A percentile compares a stretch with the other conserved stretches of the same genome.
These are phyloP conservation scores for Talaromyces wortmannii DNA, from an alignment of 495 filamentous ascomycete genomes.

Conservation along the genomic window DNA sequence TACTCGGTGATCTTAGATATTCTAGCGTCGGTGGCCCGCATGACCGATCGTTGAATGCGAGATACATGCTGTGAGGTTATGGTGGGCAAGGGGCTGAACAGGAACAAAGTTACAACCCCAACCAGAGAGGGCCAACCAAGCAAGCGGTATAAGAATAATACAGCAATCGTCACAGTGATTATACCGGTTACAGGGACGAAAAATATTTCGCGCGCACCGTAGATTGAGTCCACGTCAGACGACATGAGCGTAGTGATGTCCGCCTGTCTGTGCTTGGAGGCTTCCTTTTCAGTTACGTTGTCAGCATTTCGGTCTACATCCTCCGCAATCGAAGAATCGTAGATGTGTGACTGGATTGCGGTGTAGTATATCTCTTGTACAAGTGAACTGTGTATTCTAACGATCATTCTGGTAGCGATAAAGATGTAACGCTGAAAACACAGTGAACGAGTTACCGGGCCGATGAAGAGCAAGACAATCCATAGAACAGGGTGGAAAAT, in stretches of 20 bases:
- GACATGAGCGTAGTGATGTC: slow-evolving; percentile 45
- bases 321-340: slow-evolving; percentile 13
- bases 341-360: slow-evolving; percentile 31
- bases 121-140: slow-evolving; percentile 39
- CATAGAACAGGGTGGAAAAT: slow-evolving; percentile 32
- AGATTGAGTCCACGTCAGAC: slow-evolving; percentile 39
- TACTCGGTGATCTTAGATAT: slow-evolving; percentile 44
- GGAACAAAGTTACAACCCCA: slow-evolving; percentile 28
- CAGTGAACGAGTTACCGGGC: slow-evolving; percentile 31
- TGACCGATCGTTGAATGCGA: slow-evolving; percentile 31
- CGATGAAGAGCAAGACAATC: slow-evolving; percentile 37
- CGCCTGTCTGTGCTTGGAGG: slow-evolving; percentile 27
- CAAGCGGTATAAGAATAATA: slow-evolving; percentile 35
- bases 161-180: slow-evolving; percentile 23
- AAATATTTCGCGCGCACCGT: slow-evolving; percentile 33
- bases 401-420: slow-evolving; percentile 34
- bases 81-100: slow-evolving; percentile 29
- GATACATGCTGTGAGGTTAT: slow-evolving; percentile 26
- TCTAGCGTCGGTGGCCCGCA: slow-evolving; percentile 40
- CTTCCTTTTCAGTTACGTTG: slow-evolving; percentile 17
- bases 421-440: slow-evolving; percentile 44
- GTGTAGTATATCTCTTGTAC: slow-evolving; percentile 46
- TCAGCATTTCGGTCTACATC: neutral
- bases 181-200: slow-evolving; percentile 25
- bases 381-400: slow-evolving; percentile 37